Evolutionary conservation across 805 yeast species (phyloP).

Genomic region (Isabelozyma pseudorhagii): DNA sequence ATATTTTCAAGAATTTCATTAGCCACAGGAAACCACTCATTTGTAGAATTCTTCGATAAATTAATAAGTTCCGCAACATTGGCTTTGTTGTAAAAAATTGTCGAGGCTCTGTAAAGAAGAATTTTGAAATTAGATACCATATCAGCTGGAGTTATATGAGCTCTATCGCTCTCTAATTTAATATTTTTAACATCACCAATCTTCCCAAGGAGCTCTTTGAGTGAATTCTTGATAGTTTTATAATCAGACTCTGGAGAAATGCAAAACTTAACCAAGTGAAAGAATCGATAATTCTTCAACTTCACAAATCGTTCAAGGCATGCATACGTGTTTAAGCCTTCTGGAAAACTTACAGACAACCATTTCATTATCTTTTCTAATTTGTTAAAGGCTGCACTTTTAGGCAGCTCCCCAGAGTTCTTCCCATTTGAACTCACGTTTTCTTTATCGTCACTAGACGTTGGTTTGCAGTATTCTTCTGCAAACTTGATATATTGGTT

Average conservation of each 20-base stretch:
- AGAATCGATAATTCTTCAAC: conserved; percentile 57
- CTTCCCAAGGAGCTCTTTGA: conserved; percentile 59
- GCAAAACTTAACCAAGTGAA: conserved; percentile 53
- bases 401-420: conserved; percentile 11
- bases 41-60: conserved; percentile 33
- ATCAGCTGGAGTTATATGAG: conserved; percentile 41
- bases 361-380: conserved; percentile 57
- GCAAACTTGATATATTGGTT: conserved; percentile 46
- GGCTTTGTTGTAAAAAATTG: conserved; percentile 61
- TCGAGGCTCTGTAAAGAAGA: conserved; percentile 59
- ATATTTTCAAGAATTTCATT: conserved; percentile 57
- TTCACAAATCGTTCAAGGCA: conserved; percentile 52
- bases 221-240: conserved; percentile 54
- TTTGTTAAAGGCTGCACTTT: conserved; percentile 25
- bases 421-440: conserved; percentile 3
- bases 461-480: conserved; percentile 32
- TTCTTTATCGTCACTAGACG: conserved; percentile 15
- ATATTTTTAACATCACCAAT: conserved; percentile 51
- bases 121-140: conserved; percentile 54
- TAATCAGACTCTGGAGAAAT: conserved; percentile 58
- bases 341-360: conserved; percentile 59
- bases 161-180: conserved; percentile 24
- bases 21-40: conserved; percentile 33
- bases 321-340: conserved; percentile 42
- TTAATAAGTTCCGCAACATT: conserved; percentile 56